Conservation (phyloP, 768 basidiomycete genomes). For the Tricholomella constricta region DNA sequence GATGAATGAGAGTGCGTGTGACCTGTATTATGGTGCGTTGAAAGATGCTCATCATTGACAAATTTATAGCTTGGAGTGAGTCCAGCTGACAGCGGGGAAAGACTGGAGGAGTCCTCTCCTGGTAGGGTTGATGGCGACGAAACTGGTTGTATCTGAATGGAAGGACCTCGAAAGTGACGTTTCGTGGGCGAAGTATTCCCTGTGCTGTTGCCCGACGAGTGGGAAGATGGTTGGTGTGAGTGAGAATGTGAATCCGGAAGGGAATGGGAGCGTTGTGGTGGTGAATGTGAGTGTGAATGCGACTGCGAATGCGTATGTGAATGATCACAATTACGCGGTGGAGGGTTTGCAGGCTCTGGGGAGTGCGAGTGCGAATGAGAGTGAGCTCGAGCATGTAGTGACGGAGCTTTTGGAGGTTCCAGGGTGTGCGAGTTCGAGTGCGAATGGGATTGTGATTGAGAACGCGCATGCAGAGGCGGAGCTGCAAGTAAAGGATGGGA, state of each 20-base stretch:
- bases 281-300: constrained; percentile 26
- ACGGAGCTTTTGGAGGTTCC: constrained; percentile 5
- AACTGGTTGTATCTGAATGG: constrained; percentile 36
- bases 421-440: constrained; percentile 16
- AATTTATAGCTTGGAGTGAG: constrained; percentile 67
- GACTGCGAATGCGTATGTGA: constrained; percentile 26
- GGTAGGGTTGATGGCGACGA: constrained; percentile 11
- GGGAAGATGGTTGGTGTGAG: constrained; percentile 23
- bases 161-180: constrained; percentile 41
- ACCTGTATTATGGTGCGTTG: constrained; percentile 42
- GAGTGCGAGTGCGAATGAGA: constrained; percentile 27
- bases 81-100: constrained; percentile 23
- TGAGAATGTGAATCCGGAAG: constrained; percentile 26
- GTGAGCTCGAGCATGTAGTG: too few relatives aligned
- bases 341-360: constrained; percentile 5
- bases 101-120: constrained; percentile 10
- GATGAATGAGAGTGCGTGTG: constrained; percentile 51
- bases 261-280: constrained; percentile 23
- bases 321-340: constrained; percentile 2
- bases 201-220: constrained; percentile 12
- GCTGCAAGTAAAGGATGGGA: constrained; percentile 9
- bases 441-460: too few relatives aligned
- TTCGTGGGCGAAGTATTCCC: constrained; percentile 25
- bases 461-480: constrained; percentile 23
- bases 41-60: constrained; percentile 53